Base-by-base conservation (phyloP, 2,329 filamentous ascomycete species). In the Alternaria infectoria region DNA sequence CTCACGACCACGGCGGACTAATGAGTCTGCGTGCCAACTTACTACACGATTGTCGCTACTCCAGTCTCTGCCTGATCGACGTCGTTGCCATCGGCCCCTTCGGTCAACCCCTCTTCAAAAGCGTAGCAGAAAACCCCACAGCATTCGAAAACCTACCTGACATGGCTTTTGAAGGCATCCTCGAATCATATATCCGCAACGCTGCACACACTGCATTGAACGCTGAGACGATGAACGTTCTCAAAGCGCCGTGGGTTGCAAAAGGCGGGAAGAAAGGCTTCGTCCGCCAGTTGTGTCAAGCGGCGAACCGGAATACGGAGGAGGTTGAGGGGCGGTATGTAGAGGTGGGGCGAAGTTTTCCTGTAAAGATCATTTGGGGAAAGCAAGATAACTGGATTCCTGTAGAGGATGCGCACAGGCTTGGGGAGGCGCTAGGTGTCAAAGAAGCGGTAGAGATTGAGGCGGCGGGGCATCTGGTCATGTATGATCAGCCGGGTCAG, bases 61-160 rank as follows among this genome's bases (percentile, higher is more conserved):
- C 62, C 2, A 69, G 67, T 61, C 63, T 72, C 3, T 71, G 68
- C 19, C 47, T 72, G 6, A 62, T 71, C 11, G 64, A 71, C 52
- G 67, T 70, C 9, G 69, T 72, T 9, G 68, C 70, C 11, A 68
- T 72, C 9, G 67, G 70, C 13, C 70, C 69, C 7, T 72, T 72
- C 30, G 69, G 68, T 6, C 63, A 71, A 9, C 25, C 65, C 2
- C 43, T 71, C n/a, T 72, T 72, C 58, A 63, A 66, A 25, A 32
- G 59, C 9, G 62, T 70, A 5, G 64, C 62, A 9, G 62, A 68
- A 57, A 61, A 65, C 26, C 65, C 70, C 0, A 9, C n/a, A 4
- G 9, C 54, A 15, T 71, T 72, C 52, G 50, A 65, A 15, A 40
- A 61, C 3, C n/a, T 71, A 13, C 68, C 66, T 4, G 65, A 71